Conservation (phyloP, 176 grass and related monocot species). For the Aegilops tauschii region DNA sequence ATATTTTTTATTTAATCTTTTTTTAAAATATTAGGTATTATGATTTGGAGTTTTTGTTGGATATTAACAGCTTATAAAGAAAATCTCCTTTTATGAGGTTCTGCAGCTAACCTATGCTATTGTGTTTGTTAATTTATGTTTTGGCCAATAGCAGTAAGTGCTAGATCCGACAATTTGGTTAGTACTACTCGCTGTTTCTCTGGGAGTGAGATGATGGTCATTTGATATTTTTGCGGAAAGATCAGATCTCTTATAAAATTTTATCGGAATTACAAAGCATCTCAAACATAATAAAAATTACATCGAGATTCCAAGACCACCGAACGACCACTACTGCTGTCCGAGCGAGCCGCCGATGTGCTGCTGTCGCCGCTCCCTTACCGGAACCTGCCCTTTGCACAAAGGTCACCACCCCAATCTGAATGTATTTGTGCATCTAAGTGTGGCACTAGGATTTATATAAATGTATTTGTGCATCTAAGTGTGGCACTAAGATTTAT, state of each 20-base stretch:
- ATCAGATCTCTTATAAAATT: too few relatives aligned
- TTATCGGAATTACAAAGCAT: too few relatives aligned
- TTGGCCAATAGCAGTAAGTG: not conserved
- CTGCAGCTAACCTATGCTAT: too few relatives aligned
- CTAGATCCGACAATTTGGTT: conserved; percentile 8
- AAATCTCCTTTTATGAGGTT: too few relatives aligned
- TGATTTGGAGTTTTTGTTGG: not conserved
- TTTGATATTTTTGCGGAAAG: not conserved
- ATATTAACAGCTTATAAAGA: not conserved
- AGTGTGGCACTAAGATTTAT: not conserved
- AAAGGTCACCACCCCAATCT: not conserved
- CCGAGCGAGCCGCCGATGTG: too few relatives aligned
- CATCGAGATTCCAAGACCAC: too few relatives aligned
- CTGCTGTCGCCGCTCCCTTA: too few relatives aligned
- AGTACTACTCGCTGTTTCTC: not conserved
- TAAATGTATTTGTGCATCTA: not conserved
- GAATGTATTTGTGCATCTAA: not conserved
- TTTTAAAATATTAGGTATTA: not conserved
- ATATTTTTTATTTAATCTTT: not conserved
- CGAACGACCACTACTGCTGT: too few relatives aligned
- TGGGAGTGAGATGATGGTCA: not conserved
- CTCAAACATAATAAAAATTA: too few relatives aligned
- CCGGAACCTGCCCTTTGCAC: not conserved
- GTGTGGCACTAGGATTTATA: not conserved
- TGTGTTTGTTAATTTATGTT: not conserved